Percentiles rank a stretch among this genome's conserved stretches.
phyloP scores from a whole-genome alignment of 2,329 filamentous ascomycete species.

The Xylariaceae sp. region DNA sequence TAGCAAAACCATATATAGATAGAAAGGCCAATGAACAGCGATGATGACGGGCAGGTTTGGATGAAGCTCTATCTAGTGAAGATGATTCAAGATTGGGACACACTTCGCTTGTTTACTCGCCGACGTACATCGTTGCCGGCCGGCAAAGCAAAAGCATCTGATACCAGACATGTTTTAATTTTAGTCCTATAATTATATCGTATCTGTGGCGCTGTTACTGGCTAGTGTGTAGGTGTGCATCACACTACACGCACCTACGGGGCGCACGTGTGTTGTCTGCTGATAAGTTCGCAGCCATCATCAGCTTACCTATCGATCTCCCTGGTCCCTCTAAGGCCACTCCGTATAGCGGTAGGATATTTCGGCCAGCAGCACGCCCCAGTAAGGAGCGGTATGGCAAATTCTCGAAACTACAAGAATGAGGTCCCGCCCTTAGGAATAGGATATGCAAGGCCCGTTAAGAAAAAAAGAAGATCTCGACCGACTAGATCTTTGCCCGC shows the following conservation, averaged over 20 bases:
- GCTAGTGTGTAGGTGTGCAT: background rate
- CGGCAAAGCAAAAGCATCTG: constrained; percentile 14
- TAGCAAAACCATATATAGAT: too few species aligned
- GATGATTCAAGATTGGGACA: too few species aligned
- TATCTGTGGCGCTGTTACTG: constrained; percentile 6
- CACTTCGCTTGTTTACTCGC: too few species aligned
- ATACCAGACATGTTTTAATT: background rate
- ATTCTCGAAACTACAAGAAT: background rate
- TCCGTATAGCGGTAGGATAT: too few species aligned
- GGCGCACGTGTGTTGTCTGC: constrained; percentile 3
- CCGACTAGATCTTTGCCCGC: too few species aligned
- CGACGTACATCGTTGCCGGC: constrained; percentile 13
- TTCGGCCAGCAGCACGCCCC: too few species aligned
- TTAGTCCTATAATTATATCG: constrained; percentile 6
- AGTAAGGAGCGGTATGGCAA: background rate
- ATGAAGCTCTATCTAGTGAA: too few species aligned
- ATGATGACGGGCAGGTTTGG: too few species aligned
- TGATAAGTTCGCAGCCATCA: constrained; percentile 11
- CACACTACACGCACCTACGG: background rate
- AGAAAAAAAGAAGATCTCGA: constrained; percentile 20
- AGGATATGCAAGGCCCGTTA: constrained; percentile 21
- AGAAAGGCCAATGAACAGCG: too few species aligned
- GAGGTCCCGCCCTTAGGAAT: background rate
- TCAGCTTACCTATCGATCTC: constrained; percentile 10
- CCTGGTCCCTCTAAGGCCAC: constrained; percentile 7